Evolutionary conservation across 306 rosid genomes (phyloP).

Genomic region (Geum urbanum): DNA sequence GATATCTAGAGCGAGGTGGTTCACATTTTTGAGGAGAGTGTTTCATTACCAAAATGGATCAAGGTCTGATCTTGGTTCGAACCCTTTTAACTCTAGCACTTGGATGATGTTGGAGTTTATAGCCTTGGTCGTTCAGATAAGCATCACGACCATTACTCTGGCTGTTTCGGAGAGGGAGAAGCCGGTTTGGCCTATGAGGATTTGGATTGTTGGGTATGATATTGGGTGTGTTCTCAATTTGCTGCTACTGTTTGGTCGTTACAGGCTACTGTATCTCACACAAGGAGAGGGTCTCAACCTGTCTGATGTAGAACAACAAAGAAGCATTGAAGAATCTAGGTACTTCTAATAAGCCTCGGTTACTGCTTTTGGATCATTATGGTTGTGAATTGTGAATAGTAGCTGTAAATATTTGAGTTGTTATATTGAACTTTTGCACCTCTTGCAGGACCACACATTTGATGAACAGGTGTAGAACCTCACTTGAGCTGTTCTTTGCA

Average conservation of each 20-base stretch:
- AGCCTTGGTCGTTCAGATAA: constrained; percentile 65
- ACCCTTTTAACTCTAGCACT: constrained; percentile 78
- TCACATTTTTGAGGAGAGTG: constrained; percentile 76
- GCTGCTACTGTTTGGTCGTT: constrained; percentile 74
- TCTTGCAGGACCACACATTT: constrained; percentile 61
- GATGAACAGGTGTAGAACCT: constrained; percentile 74
- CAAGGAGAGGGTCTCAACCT: constrained; percentile 52
- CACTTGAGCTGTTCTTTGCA: constrained; percentile 89
- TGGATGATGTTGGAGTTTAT: constrained; percentile 82
- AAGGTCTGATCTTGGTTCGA: constrained; percentile 72
- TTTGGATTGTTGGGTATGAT: constrained; percentile 83
- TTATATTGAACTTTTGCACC: neutral
- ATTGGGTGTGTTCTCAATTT: constrained; percentile 74
- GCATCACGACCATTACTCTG: constrained; percentile 47
- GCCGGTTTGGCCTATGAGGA: constrained; percentile 98
- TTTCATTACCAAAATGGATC: constrained; percentile 95
- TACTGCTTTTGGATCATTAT: neutral
- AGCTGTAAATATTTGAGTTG: neutral
- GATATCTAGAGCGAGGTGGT: constrained; percentile 94
- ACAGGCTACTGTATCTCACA: constrained; percentile 39
- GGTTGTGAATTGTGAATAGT: neutral
- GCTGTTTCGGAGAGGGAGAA: constrained; percentile 64
- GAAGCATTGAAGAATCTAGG: constrained; percentile 74
- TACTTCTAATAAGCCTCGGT: constrained; percentile 28
- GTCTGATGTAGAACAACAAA: constrained; percentile 69